Percentiles rank a stretch among this genome's conserved stretches.
phyloP scores from a whole-genome alignment of 805 yeast species.

The Suhomyces sp. region DNA sequence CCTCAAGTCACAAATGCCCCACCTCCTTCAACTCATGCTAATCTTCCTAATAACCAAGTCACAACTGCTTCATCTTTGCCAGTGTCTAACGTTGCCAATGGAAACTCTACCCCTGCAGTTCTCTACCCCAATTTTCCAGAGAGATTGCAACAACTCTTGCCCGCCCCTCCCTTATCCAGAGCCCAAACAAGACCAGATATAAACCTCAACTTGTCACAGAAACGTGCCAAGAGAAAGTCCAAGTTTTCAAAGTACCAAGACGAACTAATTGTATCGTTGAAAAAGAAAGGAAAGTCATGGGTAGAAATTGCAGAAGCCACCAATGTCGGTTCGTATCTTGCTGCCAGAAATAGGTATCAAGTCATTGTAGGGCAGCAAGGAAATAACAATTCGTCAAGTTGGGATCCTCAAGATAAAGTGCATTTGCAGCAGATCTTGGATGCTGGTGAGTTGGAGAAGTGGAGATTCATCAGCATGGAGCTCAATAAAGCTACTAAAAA shows the following conservation, averaged over 20 bases:
- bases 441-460: constrained; percentile 67
- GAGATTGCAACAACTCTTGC: constrained; percentile 32
- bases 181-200: constrained; percentile 44
- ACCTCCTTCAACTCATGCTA: constrained; percentile 5
- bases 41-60: neutral
- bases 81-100: neutral
- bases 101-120: constrained; percentile 6
- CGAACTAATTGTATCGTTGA: constrained; percentile 56
- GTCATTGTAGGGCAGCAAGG: constrained; percentile 83
- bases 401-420: constrained; percentile 56
- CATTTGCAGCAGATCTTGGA: constrained; percentile 55
- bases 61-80: neutral
- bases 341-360: constrained; percentile 76
- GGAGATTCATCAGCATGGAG: constrained; percentile 63
- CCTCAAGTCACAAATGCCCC: constrained; percentile 7
- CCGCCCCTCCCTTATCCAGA: constrained; percentile 48
- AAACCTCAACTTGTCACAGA: constrained; percentile 39
- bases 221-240: constrained; percentile 58
- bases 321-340: constrained; percentile 61
- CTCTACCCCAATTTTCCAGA: constrained; percentile 23
- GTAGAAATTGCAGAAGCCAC: constrained; percentile 67
- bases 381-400: constrained; percentile 58
- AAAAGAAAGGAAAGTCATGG: constrained; percentile 66
- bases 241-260: constrained; percentile 71
- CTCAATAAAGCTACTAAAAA: constrained; percentile 54